Evolutionary conservation across 2,329 filamentous ascomycete genomes (phyloP), one percentile per base, ranked within the genome.

Genomic region (Penicillium sumatraense): DNA sequence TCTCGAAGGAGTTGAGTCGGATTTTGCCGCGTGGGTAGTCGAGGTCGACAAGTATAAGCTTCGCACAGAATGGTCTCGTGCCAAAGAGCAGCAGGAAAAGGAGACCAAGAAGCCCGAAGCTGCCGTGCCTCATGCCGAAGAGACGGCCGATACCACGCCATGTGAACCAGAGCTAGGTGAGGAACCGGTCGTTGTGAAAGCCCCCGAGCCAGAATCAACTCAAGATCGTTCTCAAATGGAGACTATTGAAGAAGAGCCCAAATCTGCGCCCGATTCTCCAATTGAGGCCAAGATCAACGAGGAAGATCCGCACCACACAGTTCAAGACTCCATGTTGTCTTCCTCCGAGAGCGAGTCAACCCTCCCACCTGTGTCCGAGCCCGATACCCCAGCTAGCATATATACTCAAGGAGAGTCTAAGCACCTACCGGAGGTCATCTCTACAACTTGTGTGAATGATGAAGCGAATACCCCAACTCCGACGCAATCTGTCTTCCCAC

Each of bases 21-120:
- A 87, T 26, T 96, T 93, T 72, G 85, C 86, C 7, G 83, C 87
- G 21, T 99, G 95, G 95, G 86, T 87, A 40, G 87, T 89, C 45
- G 83, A 88, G 45, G 92, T 90, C 27, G 91, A 96, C 68, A 83
- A 83, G 56, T 87, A 84, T 64, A 82, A 93, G n/a, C 80, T 88
- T 47, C 86, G 90, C 62, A 83, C 85, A 20, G 86, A 93, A 62
- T 83, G 68, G 65, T 64, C 60, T 29, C 65, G 63, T 26, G 55
- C 64, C 29, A 62, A 64, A 20, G 33, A 49, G 6, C 47, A 42
- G 52, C 24, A 27, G 20, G 41, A 35, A 29, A 13, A 18, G 60
- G 38, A 44, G 16, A 33, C 10, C 10, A 61, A 61, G 24, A 24
- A 51, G 9, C 10, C 18, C 2, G 35, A 35, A 36, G 27, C 10